Conservation (phyloP, 2,329 filamentous ascomycete genomes). For the Blastomyces emzantsi region DNA sequence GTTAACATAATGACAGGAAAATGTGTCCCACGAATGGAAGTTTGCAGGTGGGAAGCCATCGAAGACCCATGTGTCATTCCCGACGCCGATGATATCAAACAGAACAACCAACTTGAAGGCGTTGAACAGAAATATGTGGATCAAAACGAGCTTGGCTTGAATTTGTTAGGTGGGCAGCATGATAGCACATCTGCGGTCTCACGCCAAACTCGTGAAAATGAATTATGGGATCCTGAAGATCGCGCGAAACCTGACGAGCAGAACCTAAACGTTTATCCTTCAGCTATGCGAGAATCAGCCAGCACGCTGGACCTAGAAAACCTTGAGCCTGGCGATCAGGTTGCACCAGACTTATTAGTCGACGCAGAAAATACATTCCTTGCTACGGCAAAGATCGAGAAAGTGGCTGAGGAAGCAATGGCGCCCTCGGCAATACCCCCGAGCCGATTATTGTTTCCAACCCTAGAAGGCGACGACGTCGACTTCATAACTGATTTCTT, state of each 20-base stretch:
- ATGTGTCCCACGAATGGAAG: background rate
- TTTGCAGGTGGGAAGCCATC: background rate
- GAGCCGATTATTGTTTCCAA: constrained; percentile 26
- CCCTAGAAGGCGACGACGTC: constrained; percentile 33
- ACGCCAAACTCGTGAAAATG: background rate
- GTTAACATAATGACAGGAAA: background rate
- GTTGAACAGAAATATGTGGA: background rate
- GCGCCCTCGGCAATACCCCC: constrained; percentile 29
- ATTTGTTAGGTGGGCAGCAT: background rate
- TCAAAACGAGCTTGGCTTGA: background rate
- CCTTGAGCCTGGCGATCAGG: background rate
- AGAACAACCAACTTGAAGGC: background rate
- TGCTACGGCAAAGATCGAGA: constrained; percentile 18
- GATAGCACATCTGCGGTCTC: background rate
- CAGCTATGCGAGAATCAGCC: background rate
- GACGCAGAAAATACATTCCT: constrained; percentile 1
- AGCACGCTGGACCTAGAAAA: background rate
- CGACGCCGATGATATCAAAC: background rate
- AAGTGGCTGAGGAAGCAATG: constrained; percentile 25
- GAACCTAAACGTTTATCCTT: background rate
- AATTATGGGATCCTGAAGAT: background rate
- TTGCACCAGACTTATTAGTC: background rate
- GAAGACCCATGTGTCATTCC: background rate
- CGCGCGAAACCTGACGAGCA: background rate
- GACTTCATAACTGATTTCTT: constrained; percentile 34